A percentile compares a stretch with the other conserved stretches of the same genome.
phyloP scores from a whole-genome alignment of 305 asterid species.

The Fraxinus sp. region DNA sequence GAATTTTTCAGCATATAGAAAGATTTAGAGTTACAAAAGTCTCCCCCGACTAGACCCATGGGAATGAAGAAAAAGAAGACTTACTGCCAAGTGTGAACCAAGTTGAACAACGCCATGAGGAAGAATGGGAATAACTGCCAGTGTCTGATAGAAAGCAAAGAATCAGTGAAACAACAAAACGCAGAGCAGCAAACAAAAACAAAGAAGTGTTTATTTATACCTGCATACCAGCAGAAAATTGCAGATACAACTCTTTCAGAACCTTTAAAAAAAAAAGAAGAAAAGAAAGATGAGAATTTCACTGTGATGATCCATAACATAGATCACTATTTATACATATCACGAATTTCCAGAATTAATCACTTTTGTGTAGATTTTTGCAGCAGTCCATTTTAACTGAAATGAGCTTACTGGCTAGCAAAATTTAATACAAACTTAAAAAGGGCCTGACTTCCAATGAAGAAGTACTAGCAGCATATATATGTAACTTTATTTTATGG shows the following conservation, averaged over 20 bases:
- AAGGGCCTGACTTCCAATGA: not conserved
- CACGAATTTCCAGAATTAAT: not conserved
- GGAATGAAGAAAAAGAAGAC: slow-evolving; percentile 27
- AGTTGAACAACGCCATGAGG: slow-evolving; percentile 82
- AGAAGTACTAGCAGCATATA: not conserved
- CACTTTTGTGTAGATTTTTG: not conserved
- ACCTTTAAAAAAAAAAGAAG: slow-evolving; percentile 28
- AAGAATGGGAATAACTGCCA: slow-evolving; percentile 71
- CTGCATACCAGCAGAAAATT: slow-evolving; percentile 77
- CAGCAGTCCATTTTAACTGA: not conserved
- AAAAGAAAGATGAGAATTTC: slow-evolving; percentile 5
- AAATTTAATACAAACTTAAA: slow-evolving; percentile 10
- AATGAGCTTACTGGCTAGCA: slow-evolving; percentile 3
- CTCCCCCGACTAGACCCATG: too few species aligned
- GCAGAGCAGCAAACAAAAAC: not conserved
- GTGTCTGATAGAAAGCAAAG: slow-evolving; percentile 44
- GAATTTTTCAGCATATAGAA: not conserved
- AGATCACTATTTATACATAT: not conserved
- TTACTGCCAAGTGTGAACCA: slow-evolving; percentile 60
- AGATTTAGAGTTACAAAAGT: not conserved
- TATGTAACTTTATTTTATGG: not conserved
- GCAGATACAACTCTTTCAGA: slow-evolving; percentile 53
- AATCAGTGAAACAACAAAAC: slow-evolving; percentile 18
- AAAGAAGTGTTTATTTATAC: slow-evolving; percentile 27
- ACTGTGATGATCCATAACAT: slow-evolving; percentile 8